Evolutionary conservation across 495 filamentous ascomycete genomes (phyloP).

Genomic region (Penicillium paradoxum): DNA sequence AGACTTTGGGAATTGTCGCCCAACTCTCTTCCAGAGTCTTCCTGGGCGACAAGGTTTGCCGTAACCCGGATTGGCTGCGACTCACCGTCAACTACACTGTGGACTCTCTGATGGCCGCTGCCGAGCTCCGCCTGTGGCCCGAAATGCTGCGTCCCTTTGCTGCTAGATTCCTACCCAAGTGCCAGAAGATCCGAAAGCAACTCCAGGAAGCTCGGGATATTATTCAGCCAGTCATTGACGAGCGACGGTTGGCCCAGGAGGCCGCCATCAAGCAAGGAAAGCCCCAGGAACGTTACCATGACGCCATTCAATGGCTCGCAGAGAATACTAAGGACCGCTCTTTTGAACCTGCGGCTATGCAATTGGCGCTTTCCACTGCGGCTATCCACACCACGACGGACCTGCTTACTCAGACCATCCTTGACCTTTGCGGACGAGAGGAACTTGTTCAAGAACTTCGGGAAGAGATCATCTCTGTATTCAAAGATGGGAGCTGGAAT

Average conservation of each 20-base stretch:
- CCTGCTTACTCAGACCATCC: constrained; percentile 27
- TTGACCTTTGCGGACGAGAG: constrained; percentile 36
- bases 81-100: constrained; percentile 37
- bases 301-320: constrained; percentile 18
- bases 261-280: neutral
- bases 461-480: constrained; percentile 19
- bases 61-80: constrained; percentile 37
- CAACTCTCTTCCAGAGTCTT: constrained; percentile 46
- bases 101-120: constrained; percentile 27
- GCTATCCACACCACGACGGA: constrained; percentile 33
- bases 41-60: constrained; percentile 38
- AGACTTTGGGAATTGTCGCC: constrained; percentile 39
- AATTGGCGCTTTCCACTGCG: constrained; percentile 16
- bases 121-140: constrained; percentile 30
- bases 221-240: constrained; percentile 12
- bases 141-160: constrained; percentile 35
- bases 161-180: constrained; percentile 4
- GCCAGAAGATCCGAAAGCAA: neutral
- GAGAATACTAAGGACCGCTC: constrained; percentile 10
- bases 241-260: constrained; percentile 1
- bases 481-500: constrained; percentile 27
- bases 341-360: constrained; percentile 14
- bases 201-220: constrained; percentile 6
- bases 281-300: neutral
- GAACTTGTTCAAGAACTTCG: constrained; percentile 27